Base-by-base conservation (phyloP, 345 rosid species). In the Linum tenue region DNA sequence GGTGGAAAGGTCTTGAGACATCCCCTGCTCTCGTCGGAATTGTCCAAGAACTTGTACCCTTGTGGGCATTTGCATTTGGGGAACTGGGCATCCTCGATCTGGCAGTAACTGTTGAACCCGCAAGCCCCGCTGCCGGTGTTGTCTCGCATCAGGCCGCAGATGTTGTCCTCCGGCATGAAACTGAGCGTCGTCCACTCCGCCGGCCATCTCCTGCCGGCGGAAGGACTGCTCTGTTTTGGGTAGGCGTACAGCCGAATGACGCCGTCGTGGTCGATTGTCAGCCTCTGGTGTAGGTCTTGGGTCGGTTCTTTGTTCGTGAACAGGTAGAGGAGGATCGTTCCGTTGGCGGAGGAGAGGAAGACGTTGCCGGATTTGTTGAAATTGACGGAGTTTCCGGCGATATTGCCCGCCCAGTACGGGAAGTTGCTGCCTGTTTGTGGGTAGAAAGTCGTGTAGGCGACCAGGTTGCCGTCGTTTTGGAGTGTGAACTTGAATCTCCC, bases 21-120 rank as follows among this genome's bases (percentile, higher is more conserved):
- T 17, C 67, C 63, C 14, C 22, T 64, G 11, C 7, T 55, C 39
- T 1, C 16, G n/a, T 69, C 62, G 8, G 63, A 55, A 8, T 41
- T 14, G 56, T 69, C 63, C 39, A 69, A 9, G 10, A 56, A 60
- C 7, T 10, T 16, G 51, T 72, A 78, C 1, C 66, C 63, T 1
- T 10, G 39, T 37, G 82, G 79, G 67, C 79, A 78, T 0, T 3
- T 9, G 40, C 82, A 78, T 0, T 0, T 61, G 14, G 70, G 70
- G 31, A 61, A 66, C 9, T 11, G 10, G 38, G 71, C 64, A 0
- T 38, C 39, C 16, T 14, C 72, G 14, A 78, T 0, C 3, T 8
- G 31, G 65, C 82, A 78, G 68, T 66, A 64, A 53, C 75, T 70
- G 59, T 78, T 78, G 38, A 41, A 69, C 37, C 82, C 82, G 31